Conservation (phyloP, 495 filamentous ascomycete genomes). For the Aspergillus sclerotioniger region DNA sequence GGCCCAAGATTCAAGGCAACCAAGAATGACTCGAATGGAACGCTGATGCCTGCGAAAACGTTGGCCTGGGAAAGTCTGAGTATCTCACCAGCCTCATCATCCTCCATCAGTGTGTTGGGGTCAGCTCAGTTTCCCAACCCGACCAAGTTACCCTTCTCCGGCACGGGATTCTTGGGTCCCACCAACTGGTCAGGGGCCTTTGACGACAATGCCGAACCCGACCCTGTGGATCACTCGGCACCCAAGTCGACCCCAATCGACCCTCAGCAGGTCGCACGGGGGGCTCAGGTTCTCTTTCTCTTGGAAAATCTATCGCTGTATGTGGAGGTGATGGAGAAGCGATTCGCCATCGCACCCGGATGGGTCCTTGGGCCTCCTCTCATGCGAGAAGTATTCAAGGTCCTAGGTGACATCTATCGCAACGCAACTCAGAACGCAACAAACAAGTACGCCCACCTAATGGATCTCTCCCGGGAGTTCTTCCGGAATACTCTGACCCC, state of each 20-base stretch:
- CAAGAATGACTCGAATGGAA: background rate
- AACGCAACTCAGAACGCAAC: background rate
- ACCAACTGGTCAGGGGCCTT: slow-evolving; percentile 43
- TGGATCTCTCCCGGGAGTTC: slow-evolving; percentile 18
- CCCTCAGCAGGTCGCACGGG: slow-evolving; percentile 18
- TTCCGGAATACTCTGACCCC: slow-evolving; percentile 22
- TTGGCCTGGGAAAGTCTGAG: background rate
- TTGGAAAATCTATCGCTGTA: slow-evolving; percentile 26
- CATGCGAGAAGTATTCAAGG: background rate
- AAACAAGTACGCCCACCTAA: slow-evolving; percentile 16
- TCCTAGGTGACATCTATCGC: background rate
- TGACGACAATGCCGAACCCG: slow-evolving; percentile 13
- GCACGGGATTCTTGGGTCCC: slow-evolving; percentile 32
- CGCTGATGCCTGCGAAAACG: background rate
- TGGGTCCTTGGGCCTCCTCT: slow-evolving; percentile 20
- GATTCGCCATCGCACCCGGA: slow-evolving; percentile 21
- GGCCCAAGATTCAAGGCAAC: background rate
- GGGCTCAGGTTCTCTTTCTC: slow-evolving; percentile 23
- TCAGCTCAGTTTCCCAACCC: slow-evolving; percentile 7
- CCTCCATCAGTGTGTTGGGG: slow-evolving; percentile 2
- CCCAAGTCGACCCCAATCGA: slow-evolving; percentile 14
- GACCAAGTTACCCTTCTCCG: slow-evolving; percentile 13
- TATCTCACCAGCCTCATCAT: background rate
- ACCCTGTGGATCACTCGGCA: background rate
- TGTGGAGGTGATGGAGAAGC: slow-evolving; percentile 20